phyloP scores from a whole-genome alignment of 257 asterid species.

The Primulina tabacum region DNA sequence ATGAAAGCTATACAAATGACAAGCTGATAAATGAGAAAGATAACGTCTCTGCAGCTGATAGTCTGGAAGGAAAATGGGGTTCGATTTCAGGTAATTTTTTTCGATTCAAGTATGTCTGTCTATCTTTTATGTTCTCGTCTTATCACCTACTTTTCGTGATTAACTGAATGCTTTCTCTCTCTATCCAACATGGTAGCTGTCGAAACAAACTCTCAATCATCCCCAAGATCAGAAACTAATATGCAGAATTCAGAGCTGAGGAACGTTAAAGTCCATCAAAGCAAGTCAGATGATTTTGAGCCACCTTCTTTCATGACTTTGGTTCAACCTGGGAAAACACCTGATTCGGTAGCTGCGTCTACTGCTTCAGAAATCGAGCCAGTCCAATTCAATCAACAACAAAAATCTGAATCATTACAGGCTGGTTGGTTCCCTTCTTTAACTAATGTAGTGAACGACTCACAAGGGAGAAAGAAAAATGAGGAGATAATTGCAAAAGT shows the following conservation, averaged over 20 bases:
- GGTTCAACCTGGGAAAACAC: conserved; percentile 43
- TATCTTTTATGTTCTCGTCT: conserved; percentile 12
- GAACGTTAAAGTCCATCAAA: conserved; percentile 20
- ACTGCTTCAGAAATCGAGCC: conserved; percentile 53
- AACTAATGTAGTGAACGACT: conserved; percentile 62
- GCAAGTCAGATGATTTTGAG: conserved; percentile 57
- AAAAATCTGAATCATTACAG: conserved; percentile 45
- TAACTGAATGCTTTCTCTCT: conserved; percentile 32
- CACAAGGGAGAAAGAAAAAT: conserved; percentile 81
- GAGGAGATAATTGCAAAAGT: conserved; percentile 81
- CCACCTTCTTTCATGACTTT: conserved; percentile 76
- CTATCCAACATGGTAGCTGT: conserved; percentile 34
- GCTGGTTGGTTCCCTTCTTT: conserved; percentile 80
- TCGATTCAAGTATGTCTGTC: background rate
- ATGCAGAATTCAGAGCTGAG: conserved; percentile 32
- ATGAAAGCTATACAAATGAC: conserved; percentile 30
- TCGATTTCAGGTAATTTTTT: conserved; percentile 66
- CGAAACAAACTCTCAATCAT: conserved; percentile 28
- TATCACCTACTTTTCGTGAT: conserved; percentile 9
- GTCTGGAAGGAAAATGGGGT: conserved; percentile 82
- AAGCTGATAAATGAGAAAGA: conserved; percentile 32
- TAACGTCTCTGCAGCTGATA: conserved; percentile 46
- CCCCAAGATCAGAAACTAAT: conserved; percentile 40
- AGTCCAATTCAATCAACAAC: conserved; percentile 36
- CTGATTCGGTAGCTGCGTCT: conserved; percentile 19